These are phyloP conservation scores for Pythium utonaiense DNA, from an alignment of 352 stramenopile species.

Conservation along the genomic window DNA sequence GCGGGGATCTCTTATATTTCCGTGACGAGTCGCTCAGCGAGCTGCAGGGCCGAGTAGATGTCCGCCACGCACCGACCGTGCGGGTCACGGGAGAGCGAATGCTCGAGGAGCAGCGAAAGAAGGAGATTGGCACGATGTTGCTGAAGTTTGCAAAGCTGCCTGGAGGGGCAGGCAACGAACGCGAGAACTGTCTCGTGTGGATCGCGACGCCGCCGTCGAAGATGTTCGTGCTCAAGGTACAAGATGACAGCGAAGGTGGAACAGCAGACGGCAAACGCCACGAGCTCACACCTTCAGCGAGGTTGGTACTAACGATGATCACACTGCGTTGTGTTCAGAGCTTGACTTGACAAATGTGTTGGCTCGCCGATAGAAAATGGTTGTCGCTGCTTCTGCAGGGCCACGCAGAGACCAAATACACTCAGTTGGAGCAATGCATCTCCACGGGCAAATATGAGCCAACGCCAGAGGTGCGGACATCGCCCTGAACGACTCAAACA, in stretches of 20 bases:
- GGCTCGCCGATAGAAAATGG: constrained; percentile 45
- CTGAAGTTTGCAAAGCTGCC: constrained; percentile 72
- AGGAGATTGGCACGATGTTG: constrained; percentile 42
- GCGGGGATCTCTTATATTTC: constrained; percentile 76
- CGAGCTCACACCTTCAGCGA: constrained; percentile 60
- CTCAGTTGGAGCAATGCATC: constrained; percentile 74
- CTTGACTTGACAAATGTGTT: not conserved
- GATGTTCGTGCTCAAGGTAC: constrained; percentile 79
- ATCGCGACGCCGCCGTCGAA: constrained; percentile 81
- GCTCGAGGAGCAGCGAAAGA: constrained; percentile 64
- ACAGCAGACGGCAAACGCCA: constrained; percentile 21
- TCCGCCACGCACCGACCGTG: constrained; percentile 73
- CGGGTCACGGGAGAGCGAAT: constrained; percentile 72
- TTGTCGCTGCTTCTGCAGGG: constrained; percentile 64
- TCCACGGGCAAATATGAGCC: constrained; percentile 53
- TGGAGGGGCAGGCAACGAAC: constrained; percentile 30
- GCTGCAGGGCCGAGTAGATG: constrained; percentile 70
- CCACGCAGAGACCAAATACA: constrained; percentile 81
- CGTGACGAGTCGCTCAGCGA: constrained; percentile 68
- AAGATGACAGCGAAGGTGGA: constrained; percentile 55
- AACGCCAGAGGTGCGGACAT: constrained; percentile 49
- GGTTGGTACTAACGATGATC: constrained; percentile 22
- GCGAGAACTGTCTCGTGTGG: constrained; percentile 71
- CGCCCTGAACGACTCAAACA: not conserved
- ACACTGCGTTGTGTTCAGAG: not conserved